Base-by-base conservation (phyloP, 352 stramenopile genomes). In the Pythium phragmiticola region DNA sequence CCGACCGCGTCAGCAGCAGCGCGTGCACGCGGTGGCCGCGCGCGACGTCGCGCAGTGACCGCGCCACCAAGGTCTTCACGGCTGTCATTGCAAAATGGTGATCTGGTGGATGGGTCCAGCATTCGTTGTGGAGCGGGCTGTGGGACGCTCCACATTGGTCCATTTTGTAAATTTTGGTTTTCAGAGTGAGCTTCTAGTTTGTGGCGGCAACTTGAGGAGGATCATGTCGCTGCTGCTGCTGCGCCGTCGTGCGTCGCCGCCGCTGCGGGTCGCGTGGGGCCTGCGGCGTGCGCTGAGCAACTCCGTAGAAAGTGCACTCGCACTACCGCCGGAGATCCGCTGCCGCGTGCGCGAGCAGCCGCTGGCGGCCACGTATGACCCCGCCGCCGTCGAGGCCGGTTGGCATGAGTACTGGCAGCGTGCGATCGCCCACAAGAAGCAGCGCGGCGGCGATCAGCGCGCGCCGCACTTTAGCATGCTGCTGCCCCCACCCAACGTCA, bases 371-470 rank as follows among this genome's bases (percentile, higher is more conserved):
- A 90, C 90, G 9, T 99, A 99, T 78, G 88, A 98, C 72, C 98
- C 98, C 5, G 68, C 88, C 16, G 96, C 96, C 12, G 98, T 99
- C 8, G 98, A 99, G 80, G 84, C 94, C 17, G 92, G 95, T 21
- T 99, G 98, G 98, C 96, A 99, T 76, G 94, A 97, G 66, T 99
- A 96, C 33, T 76, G 92, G 17, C 82, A 87, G 61, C 90, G 90
- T 60, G 77, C 84, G 46, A 75, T 74, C 34, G 80, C 82, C 13
- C 85, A 88, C 59, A 67, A 82, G 14, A 72, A 91, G 33, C 90
- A 99, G 58, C 84, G 83, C 71, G n/a, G 21, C 28, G 51, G 23
- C n/a, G 19, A 26, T 14, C 21, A 26, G 14, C 47, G 26, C 42
- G 50, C 33, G 36, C 68, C 80, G 33, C 52, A 67, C 11, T 99